Base-by-base conservation (phyloP, 306 rosid genomes). In the Sicyos baderoa region DNA sequence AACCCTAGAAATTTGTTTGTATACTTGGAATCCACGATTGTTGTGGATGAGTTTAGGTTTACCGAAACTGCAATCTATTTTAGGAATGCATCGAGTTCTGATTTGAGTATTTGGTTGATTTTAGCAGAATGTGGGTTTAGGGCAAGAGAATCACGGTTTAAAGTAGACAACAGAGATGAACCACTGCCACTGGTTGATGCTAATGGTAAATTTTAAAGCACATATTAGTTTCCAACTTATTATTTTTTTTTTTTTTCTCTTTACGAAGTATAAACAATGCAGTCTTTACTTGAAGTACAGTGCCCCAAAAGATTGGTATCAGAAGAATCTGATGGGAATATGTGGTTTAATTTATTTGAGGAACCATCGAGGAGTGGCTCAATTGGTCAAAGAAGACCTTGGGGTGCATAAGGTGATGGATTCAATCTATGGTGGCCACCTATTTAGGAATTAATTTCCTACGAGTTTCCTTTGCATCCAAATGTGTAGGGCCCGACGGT, bases 161-260 rank as follows among this genome's bases (percentile, higher is more conserved):
- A 50, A 51, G 76, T 37, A 44, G 71, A 74, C 78, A 68, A 37
- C 62, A 83, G 70, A 49, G 79, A 76, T n/a, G 82, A 64, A 59
- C 32, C 63, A 44, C 71, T 4, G 62, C 32, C 63, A 44, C 71
- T 4, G 62, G 71, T 68, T 55, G 85, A 78, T 68, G 73, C 50
- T 45, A 50, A 58, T 61, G 89, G 89, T 85, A 80, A 77, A 49
- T 23, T 64, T 74, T 55, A 10, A 29, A 70, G n/a, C n/a, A 49
- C 27, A 16, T 63, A 57, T 68, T 29, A 19, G 44, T 25, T 25
- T 27, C n/a, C 27, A 42, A 48, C 5, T 70, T 17, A 18, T 37
- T n/a, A n/a, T n/a, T n/a, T n/a, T n/a, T n/a, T n/a, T n/a, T n/a
- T n/a, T n/a, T 0, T 19, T 79, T 68, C 22, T 72, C 23, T 35